phyloP scores from a whole-genome alignment of 495 filamentous ascomycete species.

The Parathielavia hyrcaniae region DNA sequence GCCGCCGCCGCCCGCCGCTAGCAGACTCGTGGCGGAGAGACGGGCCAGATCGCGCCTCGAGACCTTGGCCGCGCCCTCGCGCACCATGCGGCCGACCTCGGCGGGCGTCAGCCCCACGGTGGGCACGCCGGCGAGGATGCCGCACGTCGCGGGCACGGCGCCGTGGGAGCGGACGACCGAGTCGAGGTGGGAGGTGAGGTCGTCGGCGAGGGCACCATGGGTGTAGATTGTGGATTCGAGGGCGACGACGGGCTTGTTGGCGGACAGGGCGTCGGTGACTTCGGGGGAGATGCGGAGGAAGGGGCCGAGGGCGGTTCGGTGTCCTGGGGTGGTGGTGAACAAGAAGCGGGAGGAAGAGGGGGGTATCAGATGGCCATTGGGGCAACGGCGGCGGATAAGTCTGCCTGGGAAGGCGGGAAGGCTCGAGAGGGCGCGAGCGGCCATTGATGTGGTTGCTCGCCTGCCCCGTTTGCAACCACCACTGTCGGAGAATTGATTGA shows the following conservation, averaged over 20 bases:
- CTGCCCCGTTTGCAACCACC: no score
- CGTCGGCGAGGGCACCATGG: slow-evolving; percentile 75
- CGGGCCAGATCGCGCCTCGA: slow-evolving; percentile 82
- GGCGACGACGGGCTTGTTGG: slow-evolving; percentile 75
- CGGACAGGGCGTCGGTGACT: slow-evolving; percentile 64
- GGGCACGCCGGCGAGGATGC: slow-evolving; percentile 73
- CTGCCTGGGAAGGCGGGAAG: not conserved
- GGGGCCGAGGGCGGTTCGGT: slow-evolving; percentile 10
- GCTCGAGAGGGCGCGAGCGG: slow-evolving; percentile 11
- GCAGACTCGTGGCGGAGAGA: slow-evolving; percentile 54
- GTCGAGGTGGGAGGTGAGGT: slow-evolving; percentile 63
- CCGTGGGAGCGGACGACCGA: slow-evolving; percentile 70
- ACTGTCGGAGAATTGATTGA: no score
- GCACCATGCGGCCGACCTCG: slow-evolving; percentile 65
- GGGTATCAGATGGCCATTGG: not conserved
- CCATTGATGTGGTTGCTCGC: not conserved
- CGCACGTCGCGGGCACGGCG: slow-evolving; percentile 87
- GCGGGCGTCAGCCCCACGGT: slow-evolving; percentile 65
- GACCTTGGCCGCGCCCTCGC: slow-evolving; percentile 65
- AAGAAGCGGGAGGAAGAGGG: not conserved
- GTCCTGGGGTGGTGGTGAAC: slow-evolving; percentile 6
- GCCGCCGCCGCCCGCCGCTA: no score
- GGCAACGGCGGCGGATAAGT: not conserved
- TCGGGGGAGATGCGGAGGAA: slow-evolving; percentile 76
- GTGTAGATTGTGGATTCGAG: slow-evolving; percentile 80